These are phyloP conservation scores for Exutisphaerella laricina DNA, from an alignment of 2,329 filamentous ascomycete species.

Conservation along the genomic window DNA sequence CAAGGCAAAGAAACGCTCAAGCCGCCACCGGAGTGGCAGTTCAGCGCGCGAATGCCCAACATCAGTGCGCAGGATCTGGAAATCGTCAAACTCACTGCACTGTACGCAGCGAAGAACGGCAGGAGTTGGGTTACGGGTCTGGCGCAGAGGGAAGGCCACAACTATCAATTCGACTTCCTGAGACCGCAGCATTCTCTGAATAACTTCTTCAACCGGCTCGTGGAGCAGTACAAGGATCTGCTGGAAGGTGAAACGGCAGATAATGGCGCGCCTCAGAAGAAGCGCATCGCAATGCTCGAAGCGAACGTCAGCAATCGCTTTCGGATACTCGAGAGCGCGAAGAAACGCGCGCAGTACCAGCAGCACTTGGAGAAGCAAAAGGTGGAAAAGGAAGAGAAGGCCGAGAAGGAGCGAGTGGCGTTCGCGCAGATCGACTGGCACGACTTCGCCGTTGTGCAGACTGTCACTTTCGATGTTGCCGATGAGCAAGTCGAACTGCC, in stretches of 20 bases:
- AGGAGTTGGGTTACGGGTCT: constrained; percentile 85
- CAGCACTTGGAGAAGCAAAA: constrained; percentile 81
- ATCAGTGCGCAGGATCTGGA: constrained; percentile 91
- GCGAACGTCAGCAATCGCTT: constrained; percentile 74
- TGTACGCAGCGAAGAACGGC: constrained; percentile 90
- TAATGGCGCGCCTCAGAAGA: constrained; percentile 65
- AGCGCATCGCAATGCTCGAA: constrained; percentile 66
- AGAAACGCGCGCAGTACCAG: constrained; percentile 79
- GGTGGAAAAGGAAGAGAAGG: constrained; percentile 80
- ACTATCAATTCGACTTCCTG: constrained; percentile 94
- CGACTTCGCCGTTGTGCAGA: constrained; percentile 93
- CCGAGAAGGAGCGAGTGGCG: constrained; percentile 68
- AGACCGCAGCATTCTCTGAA: constrained; percentile 93
- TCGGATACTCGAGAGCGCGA: constrained; percentile 71
- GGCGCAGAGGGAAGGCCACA: constrained; percentile 80
- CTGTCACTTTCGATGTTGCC: constrained; percentile 81
- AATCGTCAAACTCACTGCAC: constrained; percentile 67
- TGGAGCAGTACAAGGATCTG: constrained; percentile 88
- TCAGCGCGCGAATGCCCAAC: constrained; percentile 93
- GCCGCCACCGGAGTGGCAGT: constrained; percentile 80
- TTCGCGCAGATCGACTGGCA: constrained; percentile 96
- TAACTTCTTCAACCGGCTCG: constrained; percentile 86
- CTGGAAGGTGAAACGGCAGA: constrained; percentile 63
- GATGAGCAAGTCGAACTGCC: constrained; percentile 84
- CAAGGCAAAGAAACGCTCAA: constrained; percentile 65